phyloP scores from a whole-genome alignment of 306 rosid genomes.

The Bauhinia variegata region DNA sequence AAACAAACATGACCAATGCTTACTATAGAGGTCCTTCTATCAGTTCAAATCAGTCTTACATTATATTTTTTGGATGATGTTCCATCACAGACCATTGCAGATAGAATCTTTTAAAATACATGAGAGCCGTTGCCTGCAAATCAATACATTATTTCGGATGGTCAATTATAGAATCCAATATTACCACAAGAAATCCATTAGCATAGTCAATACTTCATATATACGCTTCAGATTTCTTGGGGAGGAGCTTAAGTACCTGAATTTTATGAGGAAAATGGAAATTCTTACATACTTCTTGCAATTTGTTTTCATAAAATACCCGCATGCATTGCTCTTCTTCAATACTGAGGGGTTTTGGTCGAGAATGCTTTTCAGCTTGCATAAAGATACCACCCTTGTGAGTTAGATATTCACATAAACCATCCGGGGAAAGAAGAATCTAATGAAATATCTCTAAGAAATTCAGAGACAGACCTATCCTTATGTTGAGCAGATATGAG shows the following conservation, averaged over 20 bases:
- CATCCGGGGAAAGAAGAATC: conserved; percentile 31
- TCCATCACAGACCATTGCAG: conserved; percentile 95
- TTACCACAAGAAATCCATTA: conserved; percentile 11
- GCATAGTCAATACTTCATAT: conserved; percentile 14
- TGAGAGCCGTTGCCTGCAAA: conserved; percentile 87
- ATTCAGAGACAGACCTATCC: conserved; percentile 2
- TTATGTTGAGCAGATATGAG: background rate
- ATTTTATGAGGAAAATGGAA: conserved; percentile 88
- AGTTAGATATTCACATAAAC: conserved; percentile 35
- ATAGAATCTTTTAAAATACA: conserved; percentile 93
- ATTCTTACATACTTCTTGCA: conserved; percentile 84
- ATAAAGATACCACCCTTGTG: conserved; percentile 33
- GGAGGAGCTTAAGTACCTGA: conserved; percentile 57
- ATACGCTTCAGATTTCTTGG: background rate
- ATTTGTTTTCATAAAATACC: conserved; percentile 57
- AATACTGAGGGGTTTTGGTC: conserved; percentile 64
- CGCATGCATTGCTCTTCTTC: conserved; percentile 66
- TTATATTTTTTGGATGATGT: conserved; percentile 87
- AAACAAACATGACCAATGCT: conserved; percentile 1
- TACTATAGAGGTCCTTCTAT: conserved; percentile 11
- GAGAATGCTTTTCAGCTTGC: conserved; percentile 82
- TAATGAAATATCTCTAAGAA: conserved; percentile 21
- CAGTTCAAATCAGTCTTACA: conserved; percentile 59
- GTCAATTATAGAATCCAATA: background rate
- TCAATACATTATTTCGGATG: conserved; percentile 39